Evolutionary conservation across 1,284 basidiomycete species (phyloP).

Genomic region (Phenoliferia sp.): DNA sequence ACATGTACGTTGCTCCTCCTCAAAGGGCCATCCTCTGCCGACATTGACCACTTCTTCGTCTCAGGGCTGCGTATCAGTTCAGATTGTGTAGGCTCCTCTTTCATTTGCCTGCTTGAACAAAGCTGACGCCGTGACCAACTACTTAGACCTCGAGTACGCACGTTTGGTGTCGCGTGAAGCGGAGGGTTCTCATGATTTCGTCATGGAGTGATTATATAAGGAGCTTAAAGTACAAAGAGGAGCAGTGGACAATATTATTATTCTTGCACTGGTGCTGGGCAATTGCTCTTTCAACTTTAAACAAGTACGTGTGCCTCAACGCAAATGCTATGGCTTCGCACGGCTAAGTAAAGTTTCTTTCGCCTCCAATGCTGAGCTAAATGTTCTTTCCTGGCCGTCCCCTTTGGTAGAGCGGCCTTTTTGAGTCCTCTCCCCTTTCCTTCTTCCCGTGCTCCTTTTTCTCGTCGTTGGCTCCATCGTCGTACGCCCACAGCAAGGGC

Average conservation of each 20-base stretch:
- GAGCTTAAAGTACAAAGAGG: no score
- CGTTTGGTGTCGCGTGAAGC: conserved; percentile 21
- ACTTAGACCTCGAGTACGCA: conserved; percentile 25
- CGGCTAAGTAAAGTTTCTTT: neutral
- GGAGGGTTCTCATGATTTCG: conserved; percentile 12
- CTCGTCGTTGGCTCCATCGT: neutral
- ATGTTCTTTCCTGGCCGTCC: neutral
- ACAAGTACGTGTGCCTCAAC: no score
- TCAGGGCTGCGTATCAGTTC: conserved; percentile 26
- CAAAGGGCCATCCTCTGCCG: no score
- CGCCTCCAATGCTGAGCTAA: neutral
- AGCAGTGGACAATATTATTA: no score
- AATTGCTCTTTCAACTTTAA: no score
- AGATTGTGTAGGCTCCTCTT: conserved; percentile 13
- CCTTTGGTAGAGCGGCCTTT: neutral
- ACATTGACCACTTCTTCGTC: neutral
- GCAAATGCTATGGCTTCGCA: neutral
- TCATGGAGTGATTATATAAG: no score
- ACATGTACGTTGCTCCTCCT: conserved; percentile 12
- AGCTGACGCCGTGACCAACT: neutral
- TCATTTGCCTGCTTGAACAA: no score
- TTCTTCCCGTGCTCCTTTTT: neutral
- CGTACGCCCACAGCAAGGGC: conserved; percentile 1
- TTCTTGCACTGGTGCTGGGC: no score
- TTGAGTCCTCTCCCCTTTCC: neutral